Evolutionary conservation across 129 eudicot species (phyloP).

Genomic region (Helichrysum umbraculigerum): DNA sequence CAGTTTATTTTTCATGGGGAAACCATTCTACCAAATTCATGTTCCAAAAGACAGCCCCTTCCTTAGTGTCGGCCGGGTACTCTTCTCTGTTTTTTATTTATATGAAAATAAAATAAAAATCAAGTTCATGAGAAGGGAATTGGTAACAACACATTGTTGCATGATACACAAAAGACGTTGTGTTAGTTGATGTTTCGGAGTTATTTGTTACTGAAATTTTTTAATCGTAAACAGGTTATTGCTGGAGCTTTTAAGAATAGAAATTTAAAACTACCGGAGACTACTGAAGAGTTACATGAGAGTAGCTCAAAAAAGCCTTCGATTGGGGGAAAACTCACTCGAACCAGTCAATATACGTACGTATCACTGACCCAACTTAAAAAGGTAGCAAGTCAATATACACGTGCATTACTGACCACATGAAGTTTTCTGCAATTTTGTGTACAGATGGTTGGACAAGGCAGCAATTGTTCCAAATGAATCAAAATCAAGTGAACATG

Average conservation of each 20-base stretch:
- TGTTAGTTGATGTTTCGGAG: background rate
- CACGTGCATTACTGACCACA: background rate
- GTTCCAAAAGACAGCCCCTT: slow-evolving; percentile 54
- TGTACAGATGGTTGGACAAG: slow-evolving; percentile 61
- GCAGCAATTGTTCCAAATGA: slow-evolving; percentile 55
- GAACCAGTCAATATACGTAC: slow-evolving; percentile 57
- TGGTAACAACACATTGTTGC: background rate
- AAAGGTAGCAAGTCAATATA: background rate
- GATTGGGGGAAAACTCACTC: slow-evolving; percentile 38
- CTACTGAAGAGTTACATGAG: slow-evolving; percentile 51
- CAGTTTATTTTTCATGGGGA: slow-evolving; percentile 41
- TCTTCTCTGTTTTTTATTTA: background rate
- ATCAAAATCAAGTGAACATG: slow-evolving; percentile 28
- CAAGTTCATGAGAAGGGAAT: no score
- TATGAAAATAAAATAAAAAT: background rate
- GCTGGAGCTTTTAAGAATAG: slow-evolving; percentile 55
- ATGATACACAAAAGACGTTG: background rate
- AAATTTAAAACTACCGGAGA: slow-evolving; percentile 45
- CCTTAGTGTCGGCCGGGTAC: slow-evolving; percentile 45
- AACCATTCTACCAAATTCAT: slow-evolving; percentile 54
- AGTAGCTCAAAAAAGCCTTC: slow-evolving; percentile 40
- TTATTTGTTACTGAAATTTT: background rate
- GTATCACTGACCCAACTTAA: background rate
- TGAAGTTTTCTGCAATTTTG: background rate
- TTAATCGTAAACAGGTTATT: slow-evolving; percentile 44